Conservation (phyloP, 2,329 filamentous ascomycete species). For the Epichloe aotearoae region DNA sequence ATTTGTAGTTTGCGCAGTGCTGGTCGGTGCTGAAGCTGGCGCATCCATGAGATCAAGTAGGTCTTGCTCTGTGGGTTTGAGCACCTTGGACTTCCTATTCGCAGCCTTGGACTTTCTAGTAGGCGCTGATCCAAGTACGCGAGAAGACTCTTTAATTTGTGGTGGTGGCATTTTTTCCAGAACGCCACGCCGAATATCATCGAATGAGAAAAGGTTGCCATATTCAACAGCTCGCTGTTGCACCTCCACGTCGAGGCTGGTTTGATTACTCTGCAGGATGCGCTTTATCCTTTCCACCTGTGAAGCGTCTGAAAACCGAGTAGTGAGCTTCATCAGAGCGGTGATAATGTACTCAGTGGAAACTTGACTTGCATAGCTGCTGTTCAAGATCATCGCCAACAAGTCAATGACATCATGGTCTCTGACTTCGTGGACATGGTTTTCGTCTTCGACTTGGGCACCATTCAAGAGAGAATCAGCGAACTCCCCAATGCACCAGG, state of each 20-base stretch:
- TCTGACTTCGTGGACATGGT: conserved; percentile 66
- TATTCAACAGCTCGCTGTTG: conserved; percentile 96
- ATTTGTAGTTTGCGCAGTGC: conserved; percentile 49
- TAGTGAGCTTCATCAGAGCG: conserved; percentile 87
- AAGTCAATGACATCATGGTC: conserved; percentile 86
- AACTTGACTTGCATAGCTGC: conserved; percentile 82
- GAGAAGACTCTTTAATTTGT: conserved; percentile 89
- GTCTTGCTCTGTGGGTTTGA: conserved; percentile 82
- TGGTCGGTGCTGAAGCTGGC: conserved; percentile 40
- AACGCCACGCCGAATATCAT: conserved; percentile 77
- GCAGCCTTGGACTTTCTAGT: conserved; percentile 51
- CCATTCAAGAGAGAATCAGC: conserved; percentile 80
- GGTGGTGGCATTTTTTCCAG: conserved; percentile 93
- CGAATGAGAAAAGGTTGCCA: conserved; percentile 81
- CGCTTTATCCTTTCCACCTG: conserved; percentile 77
- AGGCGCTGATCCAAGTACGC: conserved; percentile 71
- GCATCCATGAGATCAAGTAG: conserved; percentile 83
- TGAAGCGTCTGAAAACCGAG: conserved; percentile 67
- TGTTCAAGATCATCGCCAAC: conserved; percentile 85
- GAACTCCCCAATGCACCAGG: conserved; percentile 97
- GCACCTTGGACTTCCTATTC: conserved; percentile 62
- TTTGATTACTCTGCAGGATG: conserved; percentile 63
- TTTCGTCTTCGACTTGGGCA: conserved; percentile 88
- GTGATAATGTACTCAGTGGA: conserved; percentile 95
- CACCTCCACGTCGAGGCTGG: conserved; percentile 86